These are phyloP conservation scores for Penicillium nordicum DNA, from an alignment of 2,329 filamentous ascomycete species.

Conservation along the genomic window DNA sequence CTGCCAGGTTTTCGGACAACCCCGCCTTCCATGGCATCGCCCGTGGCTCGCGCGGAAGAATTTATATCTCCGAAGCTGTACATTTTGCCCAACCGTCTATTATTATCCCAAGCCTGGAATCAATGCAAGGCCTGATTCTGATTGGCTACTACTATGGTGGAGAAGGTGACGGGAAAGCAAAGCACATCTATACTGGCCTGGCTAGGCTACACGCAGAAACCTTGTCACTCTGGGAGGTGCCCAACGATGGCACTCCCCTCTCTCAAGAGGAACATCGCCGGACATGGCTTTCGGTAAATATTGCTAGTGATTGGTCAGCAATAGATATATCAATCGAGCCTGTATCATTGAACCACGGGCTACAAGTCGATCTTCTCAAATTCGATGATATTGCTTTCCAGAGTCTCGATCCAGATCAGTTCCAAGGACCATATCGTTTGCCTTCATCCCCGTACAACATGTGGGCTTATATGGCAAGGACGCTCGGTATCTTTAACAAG, in stretches of 20 bases:
- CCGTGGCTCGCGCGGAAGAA: conserved; percentile 15
- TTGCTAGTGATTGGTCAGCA: background rate
- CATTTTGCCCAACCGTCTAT: conserved; percentile 12
- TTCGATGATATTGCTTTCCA: too few relatives aligned
- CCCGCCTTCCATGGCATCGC: background rate
- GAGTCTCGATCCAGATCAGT: too few relatives aligned
- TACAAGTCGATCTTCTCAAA: too few relatives aligned
- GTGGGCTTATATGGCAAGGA: conserved; percentile 22
- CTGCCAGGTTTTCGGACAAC: conserved; percentile 22
- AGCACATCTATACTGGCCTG: conserved; percentile 21
- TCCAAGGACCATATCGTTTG: too few relatives aligned
- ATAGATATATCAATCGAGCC: too few relatives aligned
- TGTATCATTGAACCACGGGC: too few relatives aligned
- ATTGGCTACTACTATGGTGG: conserved; percentile 20
- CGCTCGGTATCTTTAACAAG: conserved; percentile 17
- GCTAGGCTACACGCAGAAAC: conserved; percentile 22
- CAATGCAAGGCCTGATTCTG: conserved; percentile 17
- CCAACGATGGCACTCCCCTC: background rate
- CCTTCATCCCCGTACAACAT: too few relatives aligned
- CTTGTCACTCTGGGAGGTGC: conserved; percentile 5
- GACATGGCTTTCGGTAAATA: conserved; percentile 20
- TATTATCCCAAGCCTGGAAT: conserved; percentile 17
- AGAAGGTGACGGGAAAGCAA: conserved; percentile 18
- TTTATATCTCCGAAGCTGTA: conserved; percentile 12
- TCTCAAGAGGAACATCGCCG: conserved; percentile 18